Conservation (phyloP, 352 stramenopile genomes). For the Phytophthora capsici region DNA sequence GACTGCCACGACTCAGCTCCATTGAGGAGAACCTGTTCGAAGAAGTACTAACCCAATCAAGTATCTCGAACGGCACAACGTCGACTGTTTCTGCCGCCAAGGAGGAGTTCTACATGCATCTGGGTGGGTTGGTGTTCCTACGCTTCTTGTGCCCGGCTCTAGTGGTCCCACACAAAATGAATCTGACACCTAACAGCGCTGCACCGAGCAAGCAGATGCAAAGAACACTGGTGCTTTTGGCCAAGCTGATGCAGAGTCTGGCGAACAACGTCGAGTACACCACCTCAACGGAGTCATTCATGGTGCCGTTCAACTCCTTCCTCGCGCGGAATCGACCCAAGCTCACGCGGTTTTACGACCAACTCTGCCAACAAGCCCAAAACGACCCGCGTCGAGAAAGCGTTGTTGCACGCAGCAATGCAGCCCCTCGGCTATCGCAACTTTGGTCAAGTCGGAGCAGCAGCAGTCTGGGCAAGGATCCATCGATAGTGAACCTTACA, state of each 20-base stretch:
- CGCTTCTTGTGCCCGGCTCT: conserved; percentile 80
- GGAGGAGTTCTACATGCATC: conserved; percentile 80
- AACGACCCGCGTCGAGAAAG: conserved; percentile 72
- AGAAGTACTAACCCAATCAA: conserved; percentile 39
- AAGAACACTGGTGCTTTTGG: conserved; percentile 74
- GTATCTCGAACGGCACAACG: conserved; percentile 24
- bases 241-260: conserved; percentile 84
- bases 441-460: conserved; percentile 55
- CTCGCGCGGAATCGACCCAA: conserved; percentile 60
- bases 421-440: conserved; percentile 67
- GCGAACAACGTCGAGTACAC: conserved; percentile 83
- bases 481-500: conserved; percentile 50
- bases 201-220: conserved; percentile 59
- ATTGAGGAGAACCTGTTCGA: conserved; percentile 57
- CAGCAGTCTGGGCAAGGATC: conserved; percentile 39
- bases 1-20: conserved; percentile 55
- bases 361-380: conserved; percentile 72
- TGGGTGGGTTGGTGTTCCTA: conserved; percentile 81
- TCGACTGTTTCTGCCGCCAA: conserved; percentile 40
- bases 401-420: conserved; percentile 62
- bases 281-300: conserved; percentile 69
- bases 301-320: conserved; percentile 82
- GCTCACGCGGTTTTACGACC: conserved; percentile 78
- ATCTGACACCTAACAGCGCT: conserved; percentile 53
- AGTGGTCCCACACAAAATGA: conserved; percentile 77